Percentiles rank a stretch among this genome's conserved stretches.
Evolutionary conservation across 306 rosid genomes (phyloP).

Genomic region (Clitoria ternatea): DNA sequence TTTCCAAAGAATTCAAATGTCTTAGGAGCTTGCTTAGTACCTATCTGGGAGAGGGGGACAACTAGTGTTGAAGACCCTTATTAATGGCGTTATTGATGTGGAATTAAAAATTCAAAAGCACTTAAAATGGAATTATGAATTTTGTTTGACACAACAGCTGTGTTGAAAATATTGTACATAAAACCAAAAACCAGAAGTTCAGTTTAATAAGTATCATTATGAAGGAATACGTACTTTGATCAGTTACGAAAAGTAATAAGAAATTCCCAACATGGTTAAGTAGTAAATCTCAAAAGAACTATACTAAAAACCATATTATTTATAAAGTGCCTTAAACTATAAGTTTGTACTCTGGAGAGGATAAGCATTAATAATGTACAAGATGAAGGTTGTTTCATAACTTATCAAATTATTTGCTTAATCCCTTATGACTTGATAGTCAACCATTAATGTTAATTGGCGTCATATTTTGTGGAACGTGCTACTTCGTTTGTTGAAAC

Average conservation of each 20-base stretch:
- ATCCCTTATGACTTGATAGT: not conserved
- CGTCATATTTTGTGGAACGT: too few species aligned
- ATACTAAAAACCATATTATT: not conserved
- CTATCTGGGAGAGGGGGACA: too few species aligned
- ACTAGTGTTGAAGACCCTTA: too few species aligned
- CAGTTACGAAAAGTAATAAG: not conserved
- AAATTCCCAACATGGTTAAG: not conserved
- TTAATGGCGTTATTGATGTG: not conserved
- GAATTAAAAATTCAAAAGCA: not conserved
- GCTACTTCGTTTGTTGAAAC: constrained; percentile 17
- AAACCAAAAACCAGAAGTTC: not conserved
- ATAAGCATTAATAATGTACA: not conserved
- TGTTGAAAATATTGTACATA: not conserved
- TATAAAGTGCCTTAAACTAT: constrained; percentile 3
- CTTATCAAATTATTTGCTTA: not conserved
- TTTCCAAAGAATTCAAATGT: too few species aligned
- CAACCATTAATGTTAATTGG: not conserved
- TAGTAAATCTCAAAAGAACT: not conserved
- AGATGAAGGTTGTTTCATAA: not conserved
- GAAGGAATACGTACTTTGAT: not conserved
- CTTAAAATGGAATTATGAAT: not conserved
- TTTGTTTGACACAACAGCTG: not conserved
- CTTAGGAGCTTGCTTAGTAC: too few species aligned
- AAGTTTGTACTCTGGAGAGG: not conserved
- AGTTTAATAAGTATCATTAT: not conserved